Conservation (phyloP, 441 rosid genomes). For the Lepidium campestre region DNA sequence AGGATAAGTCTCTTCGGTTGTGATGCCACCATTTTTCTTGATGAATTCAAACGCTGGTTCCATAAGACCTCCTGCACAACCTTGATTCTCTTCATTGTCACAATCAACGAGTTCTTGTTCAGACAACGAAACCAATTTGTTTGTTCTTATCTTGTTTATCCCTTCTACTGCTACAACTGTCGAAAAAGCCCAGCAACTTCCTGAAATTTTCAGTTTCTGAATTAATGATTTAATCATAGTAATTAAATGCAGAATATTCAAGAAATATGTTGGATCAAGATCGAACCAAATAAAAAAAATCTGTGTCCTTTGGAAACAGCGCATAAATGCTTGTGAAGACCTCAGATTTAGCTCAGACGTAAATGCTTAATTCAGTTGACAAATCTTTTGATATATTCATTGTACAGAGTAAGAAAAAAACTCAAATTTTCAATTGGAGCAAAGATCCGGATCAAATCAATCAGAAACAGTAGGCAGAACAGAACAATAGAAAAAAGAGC, state of each 20-base stretch:
- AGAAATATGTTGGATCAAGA: background rate
- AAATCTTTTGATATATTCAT: too few species aligned
- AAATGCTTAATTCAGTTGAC: too few species aligned
- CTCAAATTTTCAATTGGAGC: too few species aligned
- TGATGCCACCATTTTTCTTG: conserved; percentile 54
- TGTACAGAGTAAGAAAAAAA: too few species aligned
- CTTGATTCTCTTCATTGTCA: conserved; percentile 63
- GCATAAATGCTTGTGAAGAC: background rate
- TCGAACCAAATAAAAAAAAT: background rate
- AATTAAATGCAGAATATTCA: background rate
- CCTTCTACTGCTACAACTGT: conserved; percentile 84
- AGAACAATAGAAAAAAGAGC: background rate
- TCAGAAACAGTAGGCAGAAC: background rate
- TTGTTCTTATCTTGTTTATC: conserved; percentile 60
- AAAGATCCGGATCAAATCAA: background rate
- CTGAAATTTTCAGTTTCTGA: conserved; percentile 19
- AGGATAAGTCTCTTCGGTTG: conserved; percentile 60
- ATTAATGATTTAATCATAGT: background rate
- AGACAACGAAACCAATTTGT: conserved; percentile 53
- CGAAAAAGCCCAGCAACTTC: conserved; percentile 97
- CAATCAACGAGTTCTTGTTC: conserved; percentile 84
- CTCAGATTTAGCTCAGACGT: background rate
- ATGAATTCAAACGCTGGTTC: conserved; percentile 76
- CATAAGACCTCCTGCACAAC: conserved; percentile 87
- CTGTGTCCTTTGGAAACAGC: background rate